phyloP scores from a whole-genome alignment of 345 rosid genomes.

The Ailanthus altissimus region DNA sequence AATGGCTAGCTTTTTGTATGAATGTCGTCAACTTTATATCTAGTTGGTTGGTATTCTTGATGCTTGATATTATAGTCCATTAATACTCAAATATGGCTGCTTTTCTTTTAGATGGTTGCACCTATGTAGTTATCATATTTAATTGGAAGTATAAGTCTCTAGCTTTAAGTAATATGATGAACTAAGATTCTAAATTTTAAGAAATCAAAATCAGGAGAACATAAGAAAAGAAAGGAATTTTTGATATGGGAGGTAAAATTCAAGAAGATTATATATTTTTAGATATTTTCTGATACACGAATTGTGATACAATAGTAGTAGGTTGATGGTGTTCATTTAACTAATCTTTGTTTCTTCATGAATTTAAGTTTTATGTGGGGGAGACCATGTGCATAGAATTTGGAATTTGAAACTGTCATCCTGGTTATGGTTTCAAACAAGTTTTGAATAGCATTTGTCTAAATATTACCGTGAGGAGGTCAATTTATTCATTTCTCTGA shows the following conservation, averaged over 20 bases:
- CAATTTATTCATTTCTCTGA: conserved; percentile 3
- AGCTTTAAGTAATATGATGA: not conserved
- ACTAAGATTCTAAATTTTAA: not conserved
- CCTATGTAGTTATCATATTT: not conserved
- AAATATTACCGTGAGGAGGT: not conserved
- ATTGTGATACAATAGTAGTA: not conserved
- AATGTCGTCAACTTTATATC: conserved; percentile 9
- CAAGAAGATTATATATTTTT: not conserved
- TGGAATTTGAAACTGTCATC: not conserved
- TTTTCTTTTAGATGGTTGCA: not conserved
- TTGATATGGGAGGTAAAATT: not conserved
- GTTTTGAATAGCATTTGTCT: not conserved
- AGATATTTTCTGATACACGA: not conserved
- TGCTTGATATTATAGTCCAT: not conserved
- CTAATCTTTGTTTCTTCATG: not conserved
- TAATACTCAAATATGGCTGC: not conserved
- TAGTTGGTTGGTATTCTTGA: not conserved
- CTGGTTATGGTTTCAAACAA: not conserved
- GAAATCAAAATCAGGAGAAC: not conserved
- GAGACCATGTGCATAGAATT: not conserved
- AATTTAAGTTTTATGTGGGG: not conserved
- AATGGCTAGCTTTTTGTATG: not conserved
- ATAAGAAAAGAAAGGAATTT: not conserved
- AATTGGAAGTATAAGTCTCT: not conserved
- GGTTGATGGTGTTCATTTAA: not conserved